A percentile compares a stretch with the other conserved stretches of the same genome.
These are phyloP conservation scores for Cokeromyces recurvatus DNA, from an alignment of 371 early-diverging fungal species.

Conservation along the genomic window DNA sequence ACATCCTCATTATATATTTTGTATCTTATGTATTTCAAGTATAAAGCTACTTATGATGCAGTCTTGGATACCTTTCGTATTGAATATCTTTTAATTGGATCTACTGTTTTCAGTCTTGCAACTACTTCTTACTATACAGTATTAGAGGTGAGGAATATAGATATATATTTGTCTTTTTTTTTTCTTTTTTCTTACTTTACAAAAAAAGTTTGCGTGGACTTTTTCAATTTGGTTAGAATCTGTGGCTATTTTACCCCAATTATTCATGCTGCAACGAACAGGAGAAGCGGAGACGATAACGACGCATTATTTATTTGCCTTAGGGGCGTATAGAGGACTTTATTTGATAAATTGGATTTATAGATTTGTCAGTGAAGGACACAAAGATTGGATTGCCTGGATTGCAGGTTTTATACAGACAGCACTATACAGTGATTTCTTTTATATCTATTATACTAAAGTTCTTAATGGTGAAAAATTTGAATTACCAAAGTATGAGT, in stretches of 20 bases:
- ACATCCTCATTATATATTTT: constrained; percentile 80
- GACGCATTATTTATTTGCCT: constrained; percentile 94
- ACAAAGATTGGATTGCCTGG: constrained; percentile 73
- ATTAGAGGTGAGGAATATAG: constrained; percentile 52
- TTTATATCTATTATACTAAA: constrained; percentile 91
- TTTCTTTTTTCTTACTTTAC: too few species aligned
- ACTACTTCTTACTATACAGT: constrained; percentile 68
- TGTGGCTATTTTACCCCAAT: constrained; percentile 98
- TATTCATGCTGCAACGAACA: constrained; percentile 93
- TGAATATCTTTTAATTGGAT: constrained; percentile 75
- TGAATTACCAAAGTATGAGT: constrained; percentile 54
- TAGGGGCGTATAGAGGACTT: constrained; percentile 95
- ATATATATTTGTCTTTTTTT: too few species aligned
- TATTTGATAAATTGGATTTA: constrained; percentile 98
- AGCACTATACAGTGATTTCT: constrained; percentile 96
- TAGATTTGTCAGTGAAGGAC: constrained; percentile 71
- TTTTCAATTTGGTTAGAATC: constrained; percentile 97
- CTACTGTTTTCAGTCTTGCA: constrained; percentile 66
- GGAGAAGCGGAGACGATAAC: constrained; percentile 99
- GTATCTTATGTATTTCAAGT: constrained; percentile 87
- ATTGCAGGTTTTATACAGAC: constrained; percentile 94
- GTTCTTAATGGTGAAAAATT: constrained; percentile 86
- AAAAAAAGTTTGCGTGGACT: constrained; percentile 79
- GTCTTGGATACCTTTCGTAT: constrained; percentile 87
- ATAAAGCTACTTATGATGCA: constrained; percentile 90